Base-by-base conservation (phyloP, 345 rosid species). In the Brassica juncea region DNA sequence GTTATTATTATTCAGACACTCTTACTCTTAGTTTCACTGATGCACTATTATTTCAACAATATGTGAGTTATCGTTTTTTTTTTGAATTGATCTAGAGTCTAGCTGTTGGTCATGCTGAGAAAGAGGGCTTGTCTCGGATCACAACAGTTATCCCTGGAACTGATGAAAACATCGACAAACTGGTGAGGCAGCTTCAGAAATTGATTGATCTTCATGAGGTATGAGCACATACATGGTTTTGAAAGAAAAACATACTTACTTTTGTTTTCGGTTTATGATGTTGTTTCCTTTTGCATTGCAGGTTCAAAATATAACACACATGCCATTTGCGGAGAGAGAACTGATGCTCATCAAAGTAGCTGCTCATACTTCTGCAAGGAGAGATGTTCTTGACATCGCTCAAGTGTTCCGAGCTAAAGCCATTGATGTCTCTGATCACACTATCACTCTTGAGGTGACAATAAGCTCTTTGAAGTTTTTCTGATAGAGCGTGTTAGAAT, bases 141-240 rank as follows among this genome's bases (percentile, higher is more conserved):
- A 92, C 93, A 4, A 87, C 93, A 11, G 94, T 91, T 73, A 86
- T 91, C 70, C 91, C 97, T 7, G 97, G 86, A 25, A 91, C 91
- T n/a, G 90, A 91, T 81, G 91, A 87, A 76, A 80, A 87, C 54
- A 87, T 88, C 47, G 82, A 85, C 80, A 85, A 89, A 82, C 81
- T 89, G 82, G 87, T 86, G 67, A 87, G 89, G 81, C 97, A 90
- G 72, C 90, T 91, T 66, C 86, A 82, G 66, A 91, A 91, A 81
- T 78, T 91, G 57, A 73, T 90, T 47, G 92, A 88, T 62, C 86
- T 91, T 77, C 88, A 88, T 6, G 91, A 90, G 89, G 94, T 89
- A 6, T 52, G 75, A 79, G 86, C 12, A 23, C 11, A 71, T 23
- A 23, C 25, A 71, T 32, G 67, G 28, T 27, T 44, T 77, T 2